phyloP scores from a whole-genome alignment of 2,329 filamentous ascomycete genomes.

The Drechslera avenae region DNA sequence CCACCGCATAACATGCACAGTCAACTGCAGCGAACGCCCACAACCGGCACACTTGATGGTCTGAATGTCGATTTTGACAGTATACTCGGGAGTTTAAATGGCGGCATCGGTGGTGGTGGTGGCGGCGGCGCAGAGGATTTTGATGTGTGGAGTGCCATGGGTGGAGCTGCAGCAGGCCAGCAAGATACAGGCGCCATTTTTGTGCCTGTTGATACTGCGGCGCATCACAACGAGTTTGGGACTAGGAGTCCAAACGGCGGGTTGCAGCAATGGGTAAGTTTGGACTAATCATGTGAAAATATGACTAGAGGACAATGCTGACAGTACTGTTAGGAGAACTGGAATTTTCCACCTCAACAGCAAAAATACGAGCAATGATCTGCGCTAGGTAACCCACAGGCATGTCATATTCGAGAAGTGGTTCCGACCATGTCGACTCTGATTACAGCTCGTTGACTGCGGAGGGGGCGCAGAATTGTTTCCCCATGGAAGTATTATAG shows the following conservation, averaged over 20 bases:
- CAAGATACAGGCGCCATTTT: slow-evolving; percentile 44
- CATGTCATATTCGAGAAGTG: no score
- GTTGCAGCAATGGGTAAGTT: slow-evolving; percentile 42
- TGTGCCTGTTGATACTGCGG: slow-evolving; percentile 39
- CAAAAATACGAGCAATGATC: slow-evolving; percentile 26
- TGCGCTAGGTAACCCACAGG: no score
- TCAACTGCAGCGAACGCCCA: slow-evolving; percentile 32
- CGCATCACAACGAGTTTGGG: slow-evolving; percentile 20
- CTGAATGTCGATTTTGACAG: slow-evolving; percentile 43
- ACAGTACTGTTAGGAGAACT: slow-evolving; percentile 28
- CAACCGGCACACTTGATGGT: slow-evolving; percentile 26
- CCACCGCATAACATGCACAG: slow-evolving; percentile 17
- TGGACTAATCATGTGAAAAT: no score
- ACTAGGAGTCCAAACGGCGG: slow-evolving; percentile 35
- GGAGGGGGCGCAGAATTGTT: no score
- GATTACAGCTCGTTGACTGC: no score
- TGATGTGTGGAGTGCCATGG: slow-evolving; percentile 33
- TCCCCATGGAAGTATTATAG: no score
- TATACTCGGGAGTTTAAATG: slow-evolving; percentile 35
- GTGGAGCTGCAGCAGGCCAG: slow-evolving; percentile 19
- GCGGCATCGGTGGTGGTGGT: slow-evolving; percentile 14
- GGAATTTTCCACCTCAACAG: slow-evolving; percentile 35
- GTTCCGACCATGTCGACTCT: no score
- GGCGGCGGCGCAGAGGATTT: slow-evolving; percentile 25
- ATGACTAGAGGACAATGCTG: background rate